Conservation (phyloP, 2,329 filamentous ascomycete species). For the Penicillium rolfsii region DNA sequence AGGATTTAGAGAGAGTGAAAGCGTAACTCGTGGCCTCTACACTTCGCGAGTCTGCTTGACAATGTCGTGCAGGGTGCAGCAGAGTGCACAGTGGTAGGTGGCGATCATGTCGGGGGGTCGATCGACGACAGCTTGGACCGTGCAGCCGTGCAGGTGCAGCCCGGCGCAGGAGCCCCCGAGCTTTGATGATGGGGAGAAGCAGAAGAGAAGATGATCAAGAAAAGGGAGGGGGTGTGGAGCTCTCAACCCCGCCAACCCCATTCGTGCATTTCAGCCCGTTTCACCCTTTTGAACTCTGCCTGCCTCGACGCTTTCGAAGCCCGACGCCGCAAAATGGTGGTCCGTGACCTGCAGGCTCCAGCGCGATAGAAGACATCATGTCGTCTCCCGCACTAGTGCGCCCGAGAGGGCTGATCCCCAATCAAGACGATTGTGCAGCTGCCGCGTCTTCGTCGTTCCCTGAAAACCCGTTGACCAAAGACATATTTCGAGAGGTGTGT, state of each 20-base stretch:
- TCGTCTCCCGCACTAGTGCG: neutral
- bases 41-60: conserved; percentile 14
- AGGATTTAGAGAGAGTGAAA: neutral
- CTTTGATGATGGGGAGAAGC: neutral
- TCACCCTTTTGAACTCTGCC: neutral
- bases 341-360: conserved; percentile 9
- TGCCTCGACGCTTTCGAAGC: neutral
- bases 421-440: neutral
- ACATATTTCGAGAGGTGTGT: neutral
- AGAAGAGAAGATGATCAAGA: neutral
- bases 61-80: conserved; percentile 28
- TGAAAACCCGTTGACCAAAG: neutral
- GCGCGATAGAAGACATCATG: neutral
- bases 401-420: neutral
- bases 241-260: neutral
- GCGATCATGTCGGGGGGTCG: conserved; percentile 20
- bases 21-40: neutral
- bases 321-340: neutral
- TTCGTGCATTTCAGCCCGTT: neutral
- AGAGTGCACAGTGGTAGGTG: conserved; percentile 18
- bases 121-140: conserved; percentile 30
- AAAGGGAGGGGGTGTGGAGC: neutral
- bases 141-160: conserved; percentile 12
- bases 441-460: neutral
- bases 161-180: neutral